A percentile compares a stretch with the other conserved stretches of the same genome.
Conservation (phyloP, 192 early-diverging fungal genomes). For the Chytriomyces hyalinus region DNA sequence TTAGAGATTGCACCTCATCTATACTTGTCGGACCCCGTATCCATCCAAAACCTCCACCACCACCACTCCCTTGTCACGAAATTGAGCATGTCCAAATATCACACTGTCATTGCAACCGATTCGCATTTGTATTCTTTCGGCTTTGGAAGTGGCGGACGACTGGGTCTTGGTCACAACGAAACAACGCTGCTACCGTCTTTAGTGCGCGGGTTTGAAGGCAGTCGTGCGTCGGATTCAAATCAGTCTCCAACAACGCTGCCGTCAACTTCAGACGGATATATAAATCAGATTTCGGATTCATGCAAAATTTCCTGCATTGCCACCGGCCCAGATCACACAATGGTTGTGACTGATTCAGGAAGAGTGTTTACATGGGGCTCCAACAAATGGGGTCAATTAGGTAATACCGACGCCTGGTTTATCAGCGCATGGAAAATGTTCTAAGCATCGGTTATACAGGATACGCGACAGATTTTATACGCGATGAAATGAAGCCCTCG, state of each 20-base stretch:
- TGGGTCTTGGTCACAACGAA: conserved; percentile 67
- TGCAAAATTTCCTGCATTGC: conserved; percentile 42
- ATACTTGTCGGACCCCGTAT: conserved; percentile 32
- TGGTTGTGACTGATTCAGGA: conserved; percentile 62
- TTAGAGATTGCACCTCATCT: conserved; percentile 52
- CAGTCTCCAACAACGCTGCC: too few relatives aligned
- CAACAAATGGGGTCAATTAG: conserved; percentile 71
- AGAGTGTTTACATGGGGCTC: conserved; percentile 70
- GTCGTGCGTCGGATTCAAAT: not conserved
- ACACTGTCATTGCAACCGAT: conserved; percentile 61
- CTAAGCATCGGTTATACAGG: conserved; percentile 3
- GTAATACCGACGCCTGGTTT: conserved; percentile 33
- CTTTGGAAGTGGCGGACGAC: conserved; percentile 70
- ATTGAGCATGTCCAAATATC: conserved; percentile 72
- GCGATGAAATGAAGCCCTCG: conserved; percentile 42
- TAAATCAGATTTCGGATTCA: not conserved
- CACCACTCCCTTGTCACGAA: conserved; percentile 42
- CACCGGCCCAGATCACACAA: conserved; percentile 72
- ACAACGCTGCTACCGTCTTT: conserved; percentile 60
- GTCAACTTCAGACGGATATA: too few relatives aligned
- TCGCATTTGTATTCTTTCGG: conserved; percentile 57
- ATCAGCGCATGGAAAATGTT: conserved; percentile 1
- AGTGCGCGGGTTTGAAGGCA: conserved; percentile 48
- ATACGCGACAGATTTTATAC: conserved; percentile 44
- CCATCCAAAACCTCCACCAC: conserved; percentile 32